A percentile compares a stretch with the other conserved stretches of the same genome.
These are phyloP conservation scores for Metschnikowia proteae DNA, from an alignment of 805 yeast species.

Conservation along the genomic window DNA sequence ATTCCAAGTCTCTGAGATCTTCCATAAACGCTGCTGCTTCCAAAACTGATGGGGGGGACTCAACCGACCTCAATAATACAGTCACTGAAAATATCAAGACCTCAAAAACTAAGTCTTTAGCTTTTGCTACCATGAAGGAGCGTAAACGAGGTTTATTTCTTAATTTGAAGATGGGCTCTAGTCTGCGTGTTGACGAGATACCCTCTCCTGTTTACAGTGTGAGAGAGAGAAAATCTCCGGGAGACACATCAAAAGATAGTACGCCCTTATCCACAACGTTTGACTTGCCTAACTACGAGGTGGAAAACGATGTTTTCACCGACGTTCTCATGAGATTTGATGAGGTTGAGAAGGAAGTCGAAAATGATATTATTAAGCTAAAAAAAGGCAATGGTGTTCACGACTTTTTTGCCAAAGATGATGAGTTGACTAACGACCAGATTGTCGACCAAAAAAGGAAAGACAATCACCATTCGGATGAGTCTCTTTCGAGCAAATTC, in stretches of 20 bases:
- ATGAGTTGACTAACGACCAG: conserved; percentile 40
- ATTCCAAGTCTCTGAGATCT: conserved; percentile 5
- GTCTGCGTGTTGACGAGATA: not conserved
- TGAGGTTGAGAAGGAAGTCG: conserved; percentile 18
- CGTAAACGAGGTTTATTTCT: conserved; percentile 1
- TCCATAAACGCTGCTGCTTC: not conserved
- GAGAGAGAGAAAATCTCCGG: not conserved
- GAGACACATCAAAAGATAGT: not conserved
- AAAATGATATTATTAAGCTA: conserved; percentile 11
- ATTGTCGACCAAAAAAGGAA: conserved; percentile 37
- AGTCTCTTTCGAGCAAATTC: conserved; percentile 12
- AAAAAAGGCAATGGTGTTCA: conserved; percentile 10
- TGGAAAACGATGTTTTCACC: conserved; percentile 14
- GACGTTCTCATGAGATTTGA: conserved; percentile 17
- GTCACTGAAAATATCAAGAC: not conserved
- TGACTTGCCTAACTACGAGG: conserved; percentile 15
- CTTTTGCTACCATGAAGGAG: not conserved
- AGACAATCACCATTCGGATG: conserved; percentile 22
- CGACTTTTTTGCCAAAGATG: conserved; percentile 36
- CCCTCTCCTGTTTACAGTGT: conserved; percentile 9
- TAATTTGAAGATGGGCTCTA: conserved; percentile 5
- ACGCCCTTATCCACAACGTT: not conserved
- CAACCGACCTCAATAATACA: not conserved
- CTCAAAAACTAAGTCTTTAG: not conserved
- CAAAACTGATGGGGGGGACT: not conserved